Conservation (phyloP, 1,139 yeast species). For the Hemisphaericaspora xylanilytica region DNA sequence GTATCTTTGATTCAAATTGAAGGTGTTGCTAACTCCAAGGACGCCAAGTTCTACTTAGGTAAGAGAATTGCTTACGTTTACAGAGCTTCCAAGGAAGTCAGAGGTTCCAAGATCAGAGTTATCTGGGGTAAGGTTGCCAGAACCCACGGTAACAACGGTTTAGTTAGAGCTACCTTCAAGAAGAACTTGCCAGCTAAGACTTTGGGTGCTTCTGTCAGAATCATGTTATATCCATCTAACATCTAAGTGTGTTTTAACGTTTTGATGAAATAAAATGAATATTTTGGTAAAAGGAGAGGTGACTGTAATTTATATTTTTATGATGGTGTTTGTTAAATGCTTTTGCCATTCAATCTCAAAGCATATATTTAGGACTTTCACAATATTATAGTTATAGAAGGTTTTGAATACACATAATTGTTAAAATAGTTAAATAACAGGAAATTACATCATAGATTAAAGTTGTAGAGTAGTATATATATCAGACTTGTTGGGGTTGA, state of each 20-base stretch:
- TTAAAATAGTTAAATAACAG: conserved; percentile 3
- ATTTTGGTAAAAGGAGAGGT: conserved; percentile 1
- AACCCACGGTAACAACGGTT: conserved; percentile 98
- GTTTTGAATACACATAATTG: conserved; percentile 8
- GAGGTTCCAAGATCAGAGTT: conserved; percentile 99
- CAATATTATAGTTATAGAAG: conserved; percentile 5
- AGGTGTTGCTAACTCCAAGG: conserved; percentile 89
- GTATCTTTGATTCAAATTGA: conserved; percentile 95
- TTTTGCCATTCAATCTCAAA: conserved; percentile 5
- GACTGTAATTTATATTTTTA: conserved; percentile 6
- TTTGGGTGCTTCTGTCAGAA: conserved; percentile 99
- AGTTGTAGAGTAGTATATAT: neutral
- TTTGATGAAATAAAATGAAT: neutral
- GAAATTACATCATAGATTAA: conserved; percentile 1
- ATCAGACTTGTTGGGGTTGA: too few species aligned
- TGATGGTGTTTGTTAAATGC: conserved; percentile 5
- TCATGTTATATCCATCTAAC: conserved; percentile 99
- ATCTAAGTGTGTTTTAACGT: conserved; percentile 57
- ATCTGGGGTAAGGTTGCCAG: conserved; percentile 99
- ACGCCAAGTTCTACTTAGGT: conserved; percentile 98
- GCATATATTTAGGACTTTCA: conserved; percentile 6
- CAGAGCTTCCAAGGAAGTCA: conserved; percentile 97
- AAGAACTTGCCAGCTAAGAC: conserved; percentile 99
- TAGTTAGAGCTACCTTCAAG: conserved; percentile 98
- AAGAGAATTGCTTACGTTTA: conserved; percentile 99